Evolutionary conservation across 2,329 filamentous ascomycete genomes (phyloP).

Genomic region (Didymella lethalis): DNA sequence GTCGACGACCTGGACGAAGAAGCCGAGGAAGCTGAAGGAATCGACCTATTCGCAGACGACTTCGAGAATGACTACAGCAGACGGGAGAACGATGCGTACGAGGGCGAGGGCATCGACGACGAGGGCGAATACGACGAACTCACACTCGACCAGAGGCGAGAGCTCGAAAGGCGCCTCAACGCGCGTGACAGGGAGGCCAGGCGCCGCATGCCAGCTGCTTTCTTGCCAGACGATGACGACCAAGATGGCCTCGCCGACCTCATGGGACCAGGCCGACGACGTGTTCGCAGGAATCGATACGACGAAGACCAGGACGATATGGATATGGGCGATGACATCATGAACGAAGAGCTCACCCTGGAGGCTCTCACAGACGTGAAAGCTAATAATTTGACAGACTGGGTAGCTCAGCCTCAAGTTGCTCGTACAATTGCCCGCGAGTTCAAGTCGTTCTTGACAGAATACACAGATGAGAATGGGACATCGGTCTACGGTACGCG

Average conservation of each 20-base stretch:
- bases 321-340: conserved; percentile 89
- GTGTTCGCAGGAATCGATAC: conserved; percentile 85
- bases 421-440: conserved; percentile 93
- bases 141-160: conserved; percentile 70
- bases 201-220: conserved; percentile 74
- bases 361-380: conserved; percentile 94
- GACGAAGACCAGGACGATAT: conserved; percentile 92
- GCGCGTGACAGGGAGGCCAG: conserved; percentile 75
- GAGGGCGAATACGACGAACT: conserved; percentile 80
- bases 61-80: conserved; percentile 69
- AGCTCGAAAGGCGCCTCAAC: conserved; percentile 76
- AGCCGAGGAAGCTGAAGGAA: conserved; percentile 73
- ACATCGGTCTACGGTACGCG: conserved; percentile 94
- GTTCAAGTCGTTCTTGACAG: conserved; percentile 96
- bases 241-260: conserved; percentile 86
- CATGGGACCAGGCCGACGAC: conserved; percentile 73
- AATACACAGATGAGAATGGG: conserved; percentile 89
- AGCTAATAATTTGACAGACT: conserved; percentile 89
- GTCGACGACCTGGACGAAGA: conserved; percentile 73
- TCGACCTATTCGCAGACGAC: conserved; percentile 74
- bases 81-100: conserved; percentile 67
- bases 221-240: conserved; percentile 82
- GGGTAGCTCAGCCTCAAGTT: conserved; percentile 89
- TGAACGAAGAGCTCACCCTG: conserved; percentile 93
- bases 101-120: conserved; percentile 77